These are phyloP conservation scores for Citrus sp. DNA, from an alignment of 345 rosid genomes.

Conservation along the genomic window DNA sequence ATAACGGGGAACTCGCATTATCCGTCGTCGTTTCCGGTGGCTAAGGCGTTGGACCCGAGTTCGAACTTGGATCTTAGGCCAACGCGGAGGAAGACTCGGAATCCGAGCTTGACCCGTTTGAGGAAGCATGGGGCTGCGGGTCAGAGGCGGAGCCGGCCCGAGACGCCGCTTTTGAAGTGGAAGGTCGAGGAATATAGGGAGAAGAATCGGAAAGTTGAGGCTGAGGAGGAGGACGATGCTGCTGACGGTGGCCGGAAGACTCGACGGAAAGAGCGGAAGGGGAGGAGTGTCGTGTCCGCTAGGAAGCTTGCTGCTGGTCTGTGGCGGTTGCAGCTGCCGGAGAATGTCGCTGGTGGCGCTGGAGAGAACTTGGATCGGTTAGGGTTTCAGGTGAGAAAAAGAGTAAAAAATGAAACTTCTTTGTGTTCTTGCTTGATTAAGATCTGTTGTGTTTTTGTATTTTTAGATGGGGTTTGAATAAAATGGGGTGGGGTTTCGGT, in stretches of 20 bases:
- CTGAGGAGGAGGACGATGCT: constrained; percentile 27
- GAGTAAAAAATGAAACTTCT: not conserved
- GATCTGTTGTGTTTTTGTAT: constrained; percentile 4
- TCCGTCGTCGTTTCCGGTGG: constrained; percentile 40
- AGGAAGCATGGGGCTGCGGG: constrained; percentile 43
- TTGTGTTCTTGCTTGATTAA: constrained; percentile 8
- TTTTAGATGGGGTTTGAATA: not conserved
- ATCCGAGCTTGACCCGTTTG: constrained; percentile 47
- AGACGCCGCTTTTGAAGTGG: constrained; percentile 84
- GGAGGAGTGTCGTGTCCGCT: constrained; percentile 47
- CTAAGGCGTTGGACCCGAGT: constrained; percentile 21
- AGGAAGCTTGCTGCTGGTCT: constrained; percentile 89
- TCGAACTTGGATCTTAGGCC: constrained; percentile 59
- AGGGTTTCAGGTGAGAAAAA: constrained; percentile 61
- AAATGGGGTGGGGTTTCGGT: constrained; percentile 4
- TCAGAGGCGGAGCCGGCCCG: constrained; percentile 65
- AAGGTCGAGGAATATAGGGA: constrained; percentile 50
- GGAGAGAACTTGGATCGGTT: constrained; percentile 36
- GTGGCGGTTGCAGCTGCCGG: constrained; percentile 81
- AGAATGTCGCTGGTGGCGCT: constrained; percentile 28
- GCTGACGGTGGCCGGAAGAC: constrained; percentile 23
- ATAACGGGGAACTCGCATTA: constrained; percentile 53
- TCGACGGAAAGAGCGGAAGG: constrained; percentile 34
- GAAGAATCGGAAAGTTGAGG: constrained; percentile 20
- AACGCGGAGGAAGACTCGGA: constrained; percentile 44